Conservation (phyloP, 2,329 filamentous ascomycete species). For the Alternaria longipes region DNA sequence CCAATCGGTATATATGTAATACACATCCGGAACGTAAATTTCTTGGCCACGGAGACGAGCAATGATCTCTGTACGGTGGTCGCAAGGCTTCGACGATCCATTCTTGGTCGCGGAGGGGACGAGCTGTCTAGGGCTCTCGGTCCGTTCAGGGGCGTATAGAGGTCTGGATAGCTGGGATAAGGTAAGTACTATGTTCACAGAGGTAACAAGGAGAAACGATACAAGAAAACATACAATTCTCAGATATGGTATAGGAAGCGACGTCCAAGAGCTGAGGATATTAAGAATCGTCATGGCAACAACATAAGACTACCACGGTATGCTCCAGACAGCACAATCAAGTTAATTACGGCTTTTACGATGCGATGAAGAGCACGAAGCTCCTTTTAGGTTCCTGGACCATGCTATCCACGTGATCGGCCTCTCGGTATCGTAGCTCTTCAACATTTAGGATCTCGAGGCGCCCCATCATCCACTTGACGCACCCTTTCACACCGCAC, state of each 20-base stretch:
- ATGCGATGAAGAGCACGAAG: not conserved
- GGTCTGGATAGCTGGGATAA: conserved; percentile 1
- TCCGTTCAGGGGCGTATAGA: not conserved
- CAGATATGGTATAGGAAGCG: not conserved
- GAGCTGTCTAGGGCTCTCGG: not conserved
- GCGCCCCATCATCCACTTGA: not conserved
- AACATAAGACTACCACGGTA: not conserved
- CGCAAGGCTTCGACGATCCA: not conserved
- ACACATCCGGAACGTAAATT: conserved; percentile 14
- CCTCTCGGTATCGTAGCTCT: not conserved
- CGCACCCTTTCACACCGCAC: conserved; percentile 4
- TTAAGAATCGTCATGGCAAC: conserved; percentile 3
- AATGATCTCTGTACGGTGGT: conserved; percentile 12
- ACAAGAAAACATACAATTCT: conserved; percentile 3
- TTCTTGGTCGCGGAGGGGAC: not conserved
- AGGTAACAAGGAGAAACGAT: not conserved
- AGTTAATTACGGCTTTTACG: not conserved
- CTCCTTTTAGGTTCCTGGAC: conserved; percentile 2
- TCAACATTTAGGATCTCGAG: not conserved
- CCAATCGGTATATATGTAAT: conserved; percentile 15
- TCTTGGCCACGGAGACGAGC: conserved; percentile 13
- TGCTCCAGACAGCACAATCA: not conserved
- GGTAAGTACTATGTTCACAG: not conserved
- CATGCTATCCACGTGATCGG: not conserved
- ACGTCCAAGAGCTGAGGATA: conserved; percentile 5